Evolutionary conservation across 768 basidiomycete genomes (phyloP), one percentile per base, ranked within the genome.

Genomic region (Lentinula lateritia): DNA sequence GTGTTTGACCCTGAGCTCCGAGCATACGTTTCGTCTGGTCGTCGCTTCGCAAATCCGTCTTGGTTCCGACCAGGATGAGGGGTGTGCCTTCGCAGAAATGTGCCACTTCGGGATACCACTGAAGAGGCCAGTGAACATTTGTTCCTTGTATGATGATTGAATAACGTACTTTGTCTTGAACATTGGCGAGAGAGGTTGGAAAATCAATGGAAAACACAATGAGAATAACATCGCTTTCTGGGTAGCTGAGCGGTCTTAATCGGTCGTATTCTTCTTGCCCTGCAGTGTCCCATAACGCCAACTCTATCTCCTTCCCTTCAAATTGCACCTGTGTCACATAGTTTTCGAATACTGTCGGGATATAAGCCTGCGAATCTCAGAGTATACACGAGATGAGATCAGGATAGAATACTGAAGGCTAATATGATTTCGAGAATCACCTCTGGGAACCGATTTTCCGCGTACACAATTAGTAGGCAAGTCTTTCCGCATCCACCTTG

Each of bases 251-350:
- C 18, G 92, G 91, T 66, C 92, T 82, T 60, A 95, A 81, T 64
- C 91, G 83, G 73, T 95, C 93, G 74, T 97, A 98, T 76, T 98
- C 95, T 75, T 98, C 95, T 73, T 97, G 95, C 32, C 95, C 95
- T 0, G 95, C 95, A 0, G 95, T 98, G 75, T 98, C 95, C 94
- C 96, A 99, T 16, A 99, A 80, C n/a, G 97, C 96, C 46, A 99
- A 83, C 70, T 97, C 93, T 63, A 99, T 87, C 18, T 91, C 78
- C 75, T 94, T 95, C 60, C 89, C 88, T 28, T 95, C 93, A 68
- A 89, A 93, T 53, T 85, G 79, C 41, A 95, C 89, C 65, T 90
- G 87, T 12, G 91, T 93, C 60, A 93, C 91, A 69, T 94, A 95
- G 81, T 93, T 95, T 74, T 95, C 93, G 72, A 95, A 95, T 9